Conservation (phyloP, 148 eudicot genomes). For the Persicaria maculosa region DNA sequence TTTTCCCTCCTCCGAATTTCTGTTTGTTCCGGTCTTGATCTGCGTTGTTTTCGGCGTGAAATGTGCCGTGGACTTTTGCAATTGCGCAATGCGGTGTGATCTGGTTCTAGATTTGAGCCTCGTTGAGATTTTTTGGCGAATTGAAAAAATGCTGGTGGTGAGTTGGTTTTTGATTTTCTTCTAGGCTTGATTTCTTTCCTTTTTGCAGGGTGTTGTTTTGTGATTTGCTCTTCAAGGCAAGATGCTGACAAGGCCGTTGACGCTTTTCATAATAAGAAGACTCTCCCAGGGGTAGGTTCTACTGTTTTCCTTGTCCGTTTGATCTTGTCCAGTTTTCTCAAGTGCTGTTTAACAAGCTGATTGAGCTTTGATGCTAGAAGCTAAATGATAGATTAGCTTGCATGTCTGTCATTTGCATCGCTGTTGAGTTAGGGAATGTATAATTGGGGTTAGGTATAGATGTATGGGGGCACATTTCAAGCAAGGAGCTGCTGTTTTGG, state of each 20-base stretch:
- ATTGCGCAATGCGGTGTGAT: constrained; percentile 14
- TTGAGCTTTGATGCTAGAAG: neutral
- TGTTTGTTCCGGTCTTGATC: constrained; percentile 2
- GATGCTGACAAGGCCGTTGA: constrained; percentile 89
- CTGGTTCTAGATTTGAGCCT: constrained; percentile 15
- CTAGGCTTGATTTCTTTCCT: neutral
- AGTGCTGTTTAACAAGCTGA: neutral
- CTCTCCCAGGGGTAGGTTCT: constrained; percentile 77
- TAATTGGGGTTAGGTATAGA: neutral
- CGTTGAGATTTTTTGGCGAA: neutral
- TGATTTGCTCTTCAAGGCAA: constrained; percentile 77
- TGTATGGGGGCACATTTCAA: neutral
- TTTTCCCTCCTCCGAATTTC: neutral
- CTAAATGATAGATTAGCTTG: neutral
- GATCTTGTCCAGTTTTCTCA: constrained; percentile 6
- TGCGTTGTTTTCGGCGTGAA: constrained; percentile 15
- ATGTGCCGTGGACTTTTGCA: neutral
- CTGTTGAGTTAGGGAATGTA: neutral
- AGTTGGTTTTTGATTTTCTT: neutral
- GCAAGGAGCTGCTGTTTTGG: neutral
- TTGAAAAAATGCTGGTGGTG: neutral
- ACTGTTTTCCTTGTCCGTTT: neutral
- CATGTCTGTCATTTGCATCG: constrained; percentile 5
- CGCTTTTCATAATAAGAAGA: constrained; percentile 79
- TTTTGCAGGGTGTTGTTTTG: constrained; percentile 78